Evolutionary conservation across 1,139 yeast species (phyloP).

Genomic region (Pichia inconspicua): DNA sequence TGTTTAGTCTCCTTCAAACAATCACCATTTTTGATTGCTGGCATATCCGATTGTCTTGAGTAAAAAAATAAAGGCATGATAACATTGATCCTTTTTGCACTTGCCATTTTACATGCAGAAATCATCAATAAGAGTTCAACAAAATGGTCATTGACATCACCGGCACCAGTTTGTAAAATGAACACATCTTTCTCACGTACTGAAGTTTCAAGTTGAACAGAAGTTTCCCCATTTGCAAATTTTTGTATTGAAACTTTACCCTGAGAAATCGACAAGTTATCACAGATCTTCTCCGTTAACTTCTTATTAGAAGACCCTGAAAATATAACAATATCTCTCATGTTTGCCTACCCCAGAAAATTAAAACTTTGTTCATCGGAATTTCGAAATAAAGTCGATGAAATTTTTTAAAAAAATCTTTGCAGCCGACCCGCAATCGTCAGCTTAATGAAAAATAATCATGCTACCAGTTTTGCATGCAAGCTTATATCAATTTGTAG

Average conservation of each 20-base stretch:
- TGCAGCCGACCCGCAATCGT: too few species aligned
- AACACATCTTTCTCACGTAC: constrained; percentile 93
- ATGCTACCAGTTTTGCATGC: too few species aligned
- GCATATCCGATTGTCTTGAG: constrained; percentile 92
- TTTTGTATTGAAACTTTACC: constrained; percentile 50
- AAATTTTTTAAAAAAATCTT: too few species aligned
- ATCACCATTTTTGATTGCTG: constrained; percentile 35
- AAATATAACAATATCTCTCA: constrained; percentile 71
- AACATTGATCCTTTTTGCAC: constrained; percentile 89
- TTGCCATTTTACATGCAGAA: constrained; percentile 92
- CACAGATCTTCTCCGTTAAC: constrained; percentile 55
- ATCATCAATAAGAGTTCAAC: constrained; percentile 82
- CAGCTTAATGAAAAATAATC: too few species aligned
- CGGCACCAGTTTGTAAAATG: constrained; percentile 68
- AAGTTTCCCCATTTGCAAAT: constrained; percentile 86
- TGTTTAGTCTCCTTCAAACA: constrained; percentile 24
- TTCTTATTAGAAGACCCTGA: constrained; percentile 72
- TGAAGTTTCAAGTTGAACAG: constrained; percentile 71
- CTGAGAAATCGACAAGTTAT: constrained; percentile 52
- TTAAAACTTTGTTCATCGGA: neutral
- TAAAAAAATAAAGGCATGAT: constrained; percentile 93
- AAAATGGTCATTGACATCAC: constrained; percentile 85
- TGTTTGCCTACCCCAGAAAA: constrained; percentile 21
- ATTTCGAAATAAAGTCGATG: too few species aligned
- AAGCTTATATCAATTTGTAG: too few species aligned